These are phyloP conservation scores for Epichloe sp. DNA, from an alignment of 2,329 filamentous ascomycete species.

Conservation along the genomic window DNA sequence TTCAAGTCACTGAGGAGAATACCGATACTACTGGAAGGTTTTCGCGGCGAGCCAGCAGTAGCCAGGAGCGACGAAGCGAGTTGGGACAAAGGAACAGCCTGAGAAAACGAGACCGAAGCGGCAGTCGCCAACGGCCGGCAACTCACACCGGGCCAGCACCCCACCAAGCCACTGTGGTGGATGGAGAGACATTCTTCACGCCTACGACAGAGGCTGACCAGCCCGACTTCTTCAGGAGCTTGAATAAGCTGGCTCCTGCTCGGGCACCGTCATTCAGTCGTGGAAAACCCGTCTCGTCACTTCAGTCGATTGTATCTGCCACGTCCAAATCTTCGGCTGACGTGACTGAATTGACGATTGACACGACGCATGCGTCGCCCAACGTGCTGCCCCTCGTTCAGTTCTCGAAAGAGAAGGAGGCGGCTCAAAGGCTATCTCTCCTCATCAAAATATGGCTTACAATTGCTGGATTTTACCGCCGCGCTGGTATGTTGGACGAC, in stretches of 20 bases:
- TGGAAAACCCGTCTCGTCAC: slow-evolving; percentile 28
- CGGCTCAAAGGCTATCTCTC: slow-evolving; percentile 35
- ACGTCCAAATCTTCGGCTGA: slow-evolving; percentile 24
- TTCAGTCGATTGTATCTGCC: slow-evolving; percentile 32
- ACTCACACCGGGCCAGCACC: slow-evolving; percentile 13
- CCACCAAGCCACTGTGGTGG: slow-evolving; percentile 29
- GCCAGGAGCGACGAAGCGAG: slow-evolving; percentile 28
- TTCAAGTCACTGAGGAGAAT: slow-evolving; percentile 62
- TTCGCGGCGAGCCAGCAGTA: slow-evolving; percentile 22
- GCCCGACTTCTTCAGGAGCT: slow-evolving; percentile 31
- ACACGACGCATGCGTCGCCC: slow-evolving; percentile 30
- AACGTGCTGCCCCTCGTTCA: slow-evolving; percentile 38
- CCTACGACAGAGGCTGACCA: slow-evolving; percentile 28
- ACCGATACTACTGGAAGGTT: slow-evolving; percentile 22
- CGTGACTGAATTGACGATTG: slow-evolving; percentile 24
- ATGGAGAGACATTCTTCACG: slow-evolving; percentile 39
- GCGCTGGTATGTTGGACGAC: slow-evolving; percentile 69
- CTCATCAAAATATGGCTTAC: slow-evolving; percentile 80
- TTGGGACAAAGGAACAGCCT: slow-evolving; percentile 37
- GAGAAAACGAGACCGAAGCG: slow-evolving; percentile 38
- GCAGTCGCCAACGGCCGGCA: slow-evolving; percentile 30
- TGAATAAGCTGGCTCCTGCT: slow-evolving; percentile 25
- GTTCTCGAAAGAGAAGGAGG: slow-evolving; percentile 41
- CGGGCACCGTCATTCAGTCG: slow-evolving; percentile 28
- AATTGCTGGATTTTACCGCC: slow-evolving; percentile 76